These are phyloP conservation scores for Coemansia sp. DNA, from an alignment of 192 early-diverging fungal species.

Conservation along the genomic window DNA sequence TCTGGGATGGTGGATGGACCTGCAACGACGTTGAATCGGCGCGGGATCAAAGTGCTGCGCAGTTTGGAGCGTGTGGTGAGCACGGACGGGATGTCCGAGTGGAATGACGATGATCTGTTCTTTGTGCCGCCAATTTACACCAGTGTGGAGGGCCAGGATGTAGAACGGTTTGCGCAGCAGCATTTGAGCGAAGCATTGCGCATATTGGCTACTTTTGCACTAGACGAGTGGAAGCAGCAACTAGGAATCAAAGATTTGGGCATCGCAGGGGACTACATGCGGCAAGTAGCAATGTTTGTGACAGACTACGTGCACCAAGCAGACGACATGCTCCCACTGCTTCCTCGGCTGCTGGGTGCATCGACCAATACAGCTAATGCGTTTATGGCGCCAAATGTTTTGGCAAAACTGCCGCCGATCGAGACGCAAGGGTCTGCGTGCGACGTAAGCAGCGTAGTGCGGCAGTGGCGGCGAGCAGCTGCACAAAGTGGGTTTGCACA, in stretches of 20 bases:
- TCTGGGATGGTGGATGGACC: too few species aligned
- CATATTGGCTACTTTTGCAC: conserved; percentile 9
- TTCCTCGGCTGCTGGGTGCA: conserved; percentile 11
- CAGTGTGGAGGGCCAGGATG: neutral
- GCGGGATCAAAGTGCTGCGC: conserved; percentile 21
- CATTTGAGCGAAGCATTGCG: conserved; percentile 18
- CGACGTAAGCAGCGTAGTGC: conserved; percentile 19
- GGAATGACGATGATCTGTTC: conserved; percentile 10
- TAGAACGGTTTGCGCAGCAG: conserved; percentile 15
- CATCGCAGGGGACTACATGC: conserved; percentile 35
- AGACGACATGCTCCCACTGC: conserved; percentile 12
- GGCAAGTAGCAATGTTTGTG: conserved; percentile 24
- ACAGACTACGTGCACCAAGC: conserved; percentile 21
- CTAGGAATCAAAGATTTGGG: conserved; percentile 16
- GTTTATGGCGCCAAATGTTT: conserved; percentile 25
- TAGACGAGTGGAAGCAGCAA: conserved; percentile 5
- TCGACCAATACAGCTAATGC: neutral
- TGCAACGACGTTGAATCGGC: conserved; percentile 10
- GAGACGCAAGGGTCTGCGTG: conserved; percentile 30
- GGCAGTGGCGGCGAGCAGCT: conserved; percentile 32
- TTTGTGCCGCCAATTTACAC: conserved; percentile 41
- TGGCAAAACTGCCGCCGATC: conserved; percentile 24
- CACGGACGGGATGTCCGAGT: conserved; percentile 12
- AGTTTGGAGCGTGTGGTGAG: conserved; percentile 18
- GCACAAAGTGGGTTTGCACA: conserved; percentile 28